phyloP scores from a whole-genome alignment of 2,329 filamentous ascomycete genomes.

The Ophioceras dolichostomum region DNA sequence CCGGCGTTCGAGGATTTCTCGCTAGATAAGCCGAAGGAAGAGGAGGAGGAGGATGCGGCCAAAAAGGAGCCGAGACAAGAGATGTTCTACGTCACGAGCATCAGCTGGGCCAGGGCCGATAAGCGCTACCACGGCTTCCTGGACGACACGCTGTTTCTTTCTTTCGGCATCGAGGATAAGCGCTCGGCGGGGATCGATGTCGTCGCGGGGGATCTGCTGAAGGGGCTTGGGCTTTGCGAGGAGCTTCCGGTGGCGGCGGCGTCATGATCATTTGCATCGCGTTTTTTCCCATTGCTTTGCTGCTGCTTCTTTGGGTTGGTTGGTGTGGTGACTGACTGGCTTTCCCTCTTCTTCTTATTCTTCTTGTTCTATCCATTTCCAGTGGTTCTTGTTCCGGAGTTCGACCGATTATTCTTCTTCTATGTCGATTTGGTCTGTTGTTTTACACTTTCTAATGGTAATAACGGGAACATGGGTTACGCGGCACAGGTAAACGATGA shows the following conservation, averaged over 20 bases:
- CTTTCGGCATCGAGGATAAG: conserved; percentile 43
- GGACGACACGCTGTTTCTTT: conserved; percentile 41
- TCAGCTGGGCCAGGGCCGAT: conserved; percentile 37
- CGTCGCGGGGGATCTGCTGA: conserved; percentile 32
- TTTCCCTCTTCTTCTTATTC: neutral
- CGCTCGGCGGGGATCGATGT: conserved; percentile 37
- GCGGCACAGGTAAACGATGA: too few species aligned
- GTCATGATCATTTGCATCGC: neutral
- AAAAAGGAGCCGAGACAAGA: too few species aligned
- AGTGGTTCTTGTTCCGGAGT: neutral
- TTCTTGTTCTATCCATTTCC: neutral
- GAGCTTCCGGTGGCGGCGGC: neutral
- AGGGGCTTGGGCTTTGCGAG: conserved; percentile 23
- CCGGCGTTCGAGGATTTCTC: too few species aligned
- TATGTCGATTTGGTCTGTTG: too few species aligned
- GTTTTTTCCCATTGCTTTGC: neutral
- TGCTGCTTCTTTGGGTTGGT: too few species aligned
- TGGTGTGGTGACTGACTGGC: too few species aligned
- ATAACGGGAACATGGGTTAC: too few species aligned
- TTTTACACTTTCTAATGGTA: neutral
- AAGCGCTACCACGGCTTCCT: conserved; percentile 41
- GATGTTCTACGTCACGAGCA: conserved; percentile 46
- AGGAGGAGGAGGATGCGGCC: too few species aligned
- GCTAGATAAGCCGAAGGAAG: conserved; percentile 15
- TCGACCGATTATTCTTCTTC: too few species aligned